Conservation (phyloP, 2,329 filamentous ascomycete genomes). For the Cladophialophora psammophila region DNA sequence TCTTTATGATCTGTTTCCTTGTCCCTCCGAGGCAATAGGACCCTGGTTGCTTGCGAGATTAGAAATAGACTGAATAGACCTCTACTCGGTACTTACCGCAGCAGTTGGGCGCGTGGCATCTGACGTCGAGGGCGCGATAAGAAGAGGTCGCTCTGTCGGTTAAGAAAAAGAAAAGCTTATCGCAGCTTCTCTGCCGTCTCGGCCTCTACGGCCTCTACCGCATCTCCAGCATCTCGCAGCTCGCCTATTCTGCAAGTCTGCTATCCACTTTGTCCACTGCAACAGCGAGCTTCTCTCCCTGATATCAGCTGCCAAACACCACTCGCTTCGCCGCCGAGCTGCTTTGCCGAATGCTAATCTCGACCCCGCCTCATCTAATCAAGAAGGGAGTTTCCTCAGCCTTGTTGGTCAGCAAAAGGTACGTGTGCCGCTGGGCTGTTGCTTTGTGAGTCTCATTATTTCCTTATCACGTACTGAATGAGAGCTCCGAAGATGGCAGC, state of each 20-base stretch:
- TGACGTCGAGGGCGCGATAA: neutral
- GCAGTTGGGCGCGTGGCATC: too few species aligned
- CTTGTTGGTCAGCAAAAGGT: neutral
- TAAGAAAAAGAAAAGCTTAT: neutral
- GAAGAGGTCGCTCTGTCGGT: neutral
- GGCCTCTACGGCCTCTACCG: too few species aligned
- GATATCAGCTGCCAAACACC: neutral
- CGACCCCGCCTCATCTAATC: neutral
- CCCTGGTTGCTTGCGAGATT: neutral
- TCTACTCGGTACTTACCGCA: too few species aligned
- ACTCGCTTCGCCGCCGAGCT: neutral
- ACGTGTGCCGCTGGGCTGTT: neutral
- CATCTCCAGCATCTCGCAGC: neutral
- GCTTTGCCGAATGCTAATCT: neutral
- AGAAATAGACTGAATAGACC: neutral
- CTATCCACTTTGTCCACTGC: neutral
- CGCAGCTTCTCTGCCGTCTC: neutral
- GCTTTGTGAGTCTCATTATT: neutral
- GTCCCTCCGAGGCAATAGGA: neutral
- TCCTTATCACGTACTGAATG: neutral
- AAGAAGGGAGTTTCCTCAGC: neutral
- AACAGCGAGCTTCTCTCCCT: neutral
- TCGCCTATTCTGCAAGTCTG: neutral
- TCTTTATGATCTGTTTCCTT: neutral
- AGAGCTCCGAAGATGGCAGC: neutral